Evolutionary conservation across 2,329 filamentous ascomycete genomes (phyloP).

Genomic region (Fusarium sp.): DNA sequence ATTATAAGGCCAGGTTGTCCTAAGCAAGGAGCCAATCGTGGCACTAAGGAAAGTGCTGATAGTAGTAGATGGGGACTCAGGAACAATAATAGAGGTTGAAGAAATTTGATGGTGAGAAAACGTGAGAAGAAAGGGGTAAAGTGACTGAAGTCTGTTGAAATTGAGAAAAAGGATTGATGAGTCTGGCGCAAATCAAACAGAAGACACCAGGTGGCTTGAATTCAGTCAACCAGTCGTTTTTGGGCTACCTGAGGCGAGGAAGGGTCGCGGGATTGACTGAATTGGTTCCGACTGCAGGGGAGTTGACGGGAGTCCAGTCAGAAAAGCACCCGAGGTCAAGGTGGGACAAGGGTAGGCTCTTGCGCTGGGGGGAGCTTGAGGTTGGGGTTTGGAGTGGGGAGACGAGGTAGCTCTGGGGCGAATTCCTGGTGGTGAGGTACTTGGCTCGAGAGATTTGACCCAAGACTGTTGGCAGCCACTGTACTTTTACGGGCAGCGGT

Average conservation of each 20-base stretch:
- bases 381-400: slow-evolving; percentile 18
- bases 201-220: slow-evolving; percentile 55
- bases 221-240: slow-evolving; percentile 46
- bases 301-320: slow-evolving; percentile 42
- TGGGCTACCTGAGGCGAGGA: slow-evolving; percentile 49
- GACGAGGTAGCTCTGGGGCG: slow-evolving; percentile 30
- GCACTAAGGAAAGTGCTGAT: slow-evolving; percentile 34
- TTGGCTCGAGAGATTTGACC: slow-evolving; percentile 20
- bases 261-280: slow-evolving; percentile 47
- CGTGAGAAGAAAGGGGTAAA: slow-evolving; percentile 38
- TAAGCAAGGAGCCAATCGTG: slow-evolving; percentile 41
- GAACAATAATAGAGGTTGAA: slow-evolving; percentile 2
- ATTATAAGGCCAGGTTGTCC: slow-evolving; percentile 54
- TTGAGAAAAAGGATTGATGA: slow-evolving; percentile 30
- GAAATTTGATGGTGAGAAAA: slow-evolving; percentile 29
- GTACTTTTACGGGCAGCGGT: slow-evolving; percentile 24
- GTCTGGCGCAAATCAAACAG: slow-evolving; percentile 47
- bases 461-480: slow-evolving; percentile 18
- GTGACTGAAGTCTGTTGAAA: slow-evolving; percentile 31
- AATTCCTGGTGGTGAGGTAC: slow-evolving; percentile 30
- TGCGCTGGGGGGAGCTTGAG: slow-evolving; percentile 18
- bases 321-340: slow-evolving; percentile 38
- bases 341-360: slow-evolving; percentile 12
- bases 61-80: slow-evolving; percentile 10
- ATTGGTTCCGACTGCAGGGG: slow-evolving; percentile 47